These are phyloP conservation scores for Glutinoglossum americanum DNA, from an alignment of 495 filamentous ascomycete species.

Conservation along the genomic window DNA sequence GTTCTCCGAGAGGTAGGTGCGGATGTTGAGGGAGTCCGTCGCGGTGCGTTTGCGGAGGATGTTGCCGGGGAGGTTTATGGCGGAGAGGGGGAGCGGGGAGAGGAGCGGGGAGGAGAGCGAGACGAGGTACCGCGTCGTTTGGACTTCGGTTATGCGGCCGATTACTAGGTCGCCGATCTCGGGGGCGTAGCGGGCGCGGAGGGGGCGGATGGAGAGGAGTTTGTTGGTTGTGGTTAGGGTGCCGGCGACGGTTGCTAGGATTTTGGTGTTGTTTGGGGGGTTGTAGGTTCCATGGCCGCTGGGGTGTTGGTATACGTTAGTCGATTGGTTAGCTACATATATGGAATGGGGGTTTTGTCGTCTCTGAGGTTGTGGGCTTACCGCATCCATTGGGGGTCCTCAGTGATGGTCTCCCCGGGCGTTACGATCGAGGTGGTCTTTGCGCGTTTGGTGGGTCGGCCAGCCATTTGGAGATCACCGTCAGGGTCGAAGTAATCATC, in stretches of 20 bases:
- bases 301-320: neutral
- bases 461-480: too few species aligned
- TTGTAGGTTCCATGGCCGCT: conserved; percentile 72
- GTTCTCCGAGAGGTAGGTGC: conserved; percentile 78
- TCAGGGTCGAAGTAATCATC: too few species aligned
- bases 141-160: conserved; percentile 62
- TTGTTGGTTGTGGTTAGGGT: conserved; percentile 85
- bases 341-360: neutral
- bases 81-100: conserved; percentile 57
- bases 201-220: conserved; percentile 67
- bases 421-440: too few species aligned
- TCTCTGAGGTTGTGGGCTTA: too few species aligned
- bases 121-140: neutral
- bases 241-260: conserved; percentile 72
- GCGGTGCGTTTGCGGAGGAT: conserved; percentile 77
- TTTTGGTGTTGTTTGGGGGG: conserved; percentile 35
- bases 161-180: conserved; percentile 93
- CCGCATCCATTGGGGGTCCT: conserved; percentile 95
- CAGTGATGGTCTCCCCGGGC: conserved; percentile 72
- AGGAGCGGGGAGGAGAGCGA: conserved; percentile 44
- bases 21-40: conserved; percentile 87
- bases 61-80: conserved; percentile 87
- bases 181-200: conserved; percentile 84
- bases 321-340: neutral
- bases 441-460: too few species aligned